These are phyloP conservation scores for Phytophthora pinifolia DNA, from an alignment of 352 stramenopile species.

Conservation along the genomic window DNA sequence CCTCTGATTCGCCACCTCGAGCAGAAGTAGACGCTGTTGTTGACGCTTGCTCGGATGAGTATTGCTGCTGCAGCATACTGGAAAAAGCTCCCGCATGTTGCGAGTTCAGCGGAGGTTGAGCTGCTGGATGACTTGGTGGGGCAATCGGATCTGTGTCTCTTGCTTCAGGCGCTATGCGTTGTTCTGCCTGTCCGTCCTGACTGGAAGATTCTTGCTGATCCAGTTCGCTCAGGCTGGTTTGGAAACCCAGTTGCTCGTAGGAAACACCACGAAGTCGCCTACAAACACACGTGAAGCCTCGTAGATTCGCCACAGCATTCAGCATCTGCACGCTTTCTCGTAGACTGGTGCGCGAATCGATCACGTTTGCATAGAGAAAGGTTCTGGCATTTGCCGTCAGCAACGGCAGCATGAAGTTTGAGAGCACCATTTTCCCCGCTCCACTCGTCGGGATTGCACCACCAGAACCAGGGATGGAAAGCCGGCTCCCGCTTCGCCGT, in stretches of 20 bases:
- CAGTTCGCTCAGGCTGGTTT: constrained; percentile 27
- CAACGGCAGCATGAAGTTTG: constrained; percentile 65
- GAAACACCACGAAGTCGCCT: constrained; percentile 47
- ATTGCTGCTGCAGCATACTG: constrained; percentile 8
- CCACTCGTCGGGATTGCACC: neutral
- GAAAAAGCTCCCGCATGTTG: neutral
- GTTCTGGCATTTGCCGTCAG: constrained; percentile 60
- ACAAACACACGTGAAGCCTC: constrained; percentile 55
- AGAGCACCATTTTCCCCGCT: constrained; percentile 37
- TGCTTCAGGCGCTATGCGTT: constrained; percentile 18
- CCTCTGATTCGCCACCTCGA: constrained; percentile 28
- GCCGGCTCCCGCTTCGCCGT: constrained; percentile 6
- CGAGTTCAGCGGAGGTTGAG: constrained; percentile 6
- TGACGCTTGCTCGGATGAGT: neutral
- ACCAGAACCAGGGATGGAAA: neutral
- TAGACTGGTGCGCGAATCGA: constrained; percentile 66
- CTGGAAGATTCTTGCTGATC: constrained; percentile 1
- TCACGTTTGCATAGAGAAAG: constrained; percentile 69
- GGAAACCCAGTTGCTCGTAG: constrained; percentile 55
- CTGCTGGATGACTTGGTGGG: constrained; percentile 28
- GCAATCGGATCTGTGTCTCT: constrained; percentile 24
- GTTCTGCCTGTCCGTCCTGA: constrained; percentile 5
- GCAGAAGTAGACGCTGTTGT: neutral
- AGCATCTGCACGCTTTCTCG: constrained; percentile 64
- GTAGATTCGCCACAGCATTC: constrained; percentile 63